phyloP scores from a whole-genome alignment of 1,284 basidiomycete genomes.

The Cryptococcus sp. region DNA sequence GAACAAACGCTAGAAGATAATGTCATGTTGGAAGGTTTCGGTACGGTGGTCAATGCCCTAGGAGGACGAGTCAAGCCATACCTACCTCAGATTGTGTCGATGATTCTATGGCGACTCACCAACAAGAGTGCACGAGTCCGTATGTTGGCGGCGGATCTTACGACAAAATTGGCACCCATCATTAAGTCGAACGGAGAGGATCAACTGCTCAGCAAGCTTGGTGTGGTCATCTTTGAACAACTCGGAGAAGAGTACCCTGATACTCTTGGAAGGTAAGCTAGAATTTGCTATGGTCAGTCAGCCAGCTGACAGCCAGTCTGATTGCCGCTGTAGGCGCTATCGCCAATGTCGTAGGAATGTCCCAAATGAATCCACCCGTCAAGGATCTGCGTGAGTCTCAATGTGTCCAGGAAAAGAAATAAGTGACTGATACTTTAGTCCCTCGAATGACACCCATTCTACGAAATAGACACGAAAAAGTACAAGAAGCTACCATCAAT shows the following conservation, averaged over 20 bases:
- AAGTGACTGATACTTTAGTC: slow-evolving; percentile 54
- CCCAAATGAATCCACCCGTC: slow-evolving; percentile 99
- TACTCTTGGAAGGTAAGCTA: slow-evolving; percentile 67
- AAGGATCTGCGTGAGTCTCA: slow-evolving; percentile 83
- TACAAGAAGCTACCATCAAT: slow-evolving; percentile 99
- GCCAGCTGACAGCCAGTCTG: slow-evolving; percentile 59
- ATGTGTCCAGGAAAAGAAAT: not conserved
- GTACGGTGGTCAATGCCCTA: slow-evolving; percentile 92
- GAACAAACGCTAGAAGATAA: slow-evolving; percentile 98
- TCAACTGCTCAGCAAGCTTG: slow-evolving; percentile 89
- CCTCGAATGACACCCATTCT: slow-evolving; percentile 99
- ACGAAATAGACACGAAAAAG: slow-evolving; percentile 97
- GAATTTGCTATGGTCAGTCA: not conserved
- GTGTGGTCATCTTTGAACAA: slow-evolving; percentile 96
- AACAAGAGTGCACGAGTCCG: slow-evolving; percentile 99
- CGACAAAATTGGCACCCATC: slow-evolving; percentile 87
- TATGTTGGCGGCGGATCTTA: slow-evolving; percentile 96
- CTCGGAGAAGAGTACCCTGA: slow-evolving; percentile 99
- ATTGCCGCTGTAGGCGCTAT: slow-evolving; percentile 98
- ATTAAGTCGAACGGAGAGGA: slow-evolving; percentile 99
- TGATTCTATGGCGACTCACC: slow-evolving; percentile 96
- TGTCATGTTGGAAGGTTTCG: slow-evolving; percentile 98
- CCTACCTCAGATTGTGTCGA: slow-evolving; percentile 98
- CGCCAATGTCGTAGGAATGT: slow-evolving; percentile 99
- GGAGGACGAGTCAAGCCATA: slow-evolving; percentile 97